Evolutionary conservation across 129 eudicot species (phyloP).

Genomic region (Calendula officinalis): DNA sequence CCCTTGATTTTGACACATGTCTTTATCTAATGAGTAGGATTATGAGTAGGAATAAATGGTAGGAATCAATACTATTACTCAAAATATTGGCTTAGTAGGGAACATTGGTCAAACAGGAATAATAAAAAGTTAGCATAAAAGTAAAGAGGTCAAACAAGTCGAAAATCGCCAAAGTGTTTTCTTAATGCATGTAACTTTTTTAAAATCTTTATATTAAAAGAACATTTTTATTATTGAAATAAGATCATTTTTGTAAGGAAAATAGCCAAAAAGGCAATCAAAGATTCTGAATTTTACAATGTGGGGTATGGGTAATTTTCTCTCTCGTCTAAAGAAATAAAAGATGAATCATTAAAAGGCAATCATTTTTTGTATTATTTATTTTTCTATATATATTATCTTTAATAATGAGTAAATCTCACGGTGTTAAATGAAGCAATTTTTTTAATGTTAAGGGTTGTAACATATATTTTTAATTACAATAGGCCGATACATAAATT

Average conservation of each 20-base stretch:
- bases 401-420: neutral
- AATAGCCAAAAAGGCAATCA: no score
- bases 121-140: neutral
- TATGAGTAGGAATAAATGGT: no score
- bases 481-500: neutral
- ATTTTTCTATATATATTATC: neutral
- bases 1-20: no score
- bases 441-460: neutral
- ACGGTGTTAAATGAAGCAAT: neutral
- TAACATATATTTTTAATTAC: constrained; percentile 2
- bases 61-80: no score
- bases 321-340: no score
- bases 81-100: neutral
- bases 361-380: neutral
- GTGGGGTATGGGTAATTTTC: no score
- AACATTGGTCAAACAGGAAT: neutral
- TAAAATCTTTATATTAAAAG: neutral
- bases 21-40: no score
- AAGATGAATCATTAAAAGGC: no score
- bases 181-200: neutral
- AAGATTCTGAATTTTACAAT: no score
- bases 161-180: neutral
- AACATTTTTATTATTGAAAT: neutral
- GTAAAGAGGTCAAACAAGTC: neutral
- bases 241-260: neutral